Evolutionary conservation across 2,329 filamentous ascomycete genomes (phyloP).

Genomic region (Scedosporium aurantiacum): DNA sequence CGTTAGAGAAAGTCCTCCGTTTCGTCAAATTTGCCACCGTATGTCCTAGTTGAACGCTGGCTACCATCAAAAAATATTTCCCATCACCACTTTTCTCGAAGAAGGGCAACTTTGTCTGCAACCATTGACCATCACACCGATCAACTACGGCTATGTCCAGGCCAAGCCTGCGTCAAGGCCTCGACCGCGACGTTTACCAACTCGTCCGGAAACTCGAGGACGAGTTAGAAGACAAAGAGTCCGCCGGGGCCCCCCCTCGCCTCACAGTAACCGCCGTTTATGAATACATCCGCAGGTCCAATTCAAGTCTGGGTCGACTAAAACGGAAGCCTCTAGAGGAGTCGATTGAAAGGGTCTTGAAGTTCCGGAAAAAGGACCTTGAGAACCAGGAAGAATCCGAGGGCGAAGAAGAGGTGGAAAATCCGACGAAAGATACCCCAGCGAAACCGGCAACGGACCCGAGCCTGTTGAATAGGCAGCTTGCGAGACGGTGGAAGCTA

Average conservation of each 20-base stretch:
- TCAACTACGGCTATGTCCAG: not conserved
- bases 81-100: too few relatives aligned
- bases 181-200: slow-evolving; percentile 68
- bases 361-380: slow-evolving; percentile 53
- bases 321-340: slow-evolving; percentile 76
- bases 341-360: slow-evolving; percentile 71
- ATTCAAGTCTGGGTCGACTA: slow-evolving; percentile 73
- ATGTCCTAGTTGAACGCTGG: too few relatives aligned
- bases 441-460: slow-evolving; percentile 21
- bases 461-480: slow-evolving; percentile 29
- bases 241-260: slow-evolving; percentile 19
- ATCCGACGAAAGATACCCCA: slow-evolving; percentile 17
- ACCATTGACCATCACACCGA: not conserved
- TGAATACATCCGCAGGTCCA: slow-evolving; percentile 71
- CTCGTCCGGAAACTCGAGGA: slow-evolving; percentile 68
- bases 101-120: slow-evolving; percentile 1
- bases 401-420: slow-evolving; percentile 37
- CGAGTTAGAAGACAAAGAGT: slow-evolving; percentile 37
- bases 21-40: too few relatives aligned
- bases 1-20: not conserved
- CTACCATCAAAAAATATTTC: too few relatives aligned
- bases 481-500: slow-evolving; percentile 28
- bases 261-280: slow-evolving; percentile 57
- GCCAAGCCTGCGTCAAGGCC: slow-evolving; percentile 36
- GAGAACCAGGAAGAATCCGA: slow-evolving; percentile 18